Evolutionary conservation across 768 basidiomycete genomes (phyloP), one percentile per base, ranked within the genome.

Genomic region (Boletus fagicola): DNA sequence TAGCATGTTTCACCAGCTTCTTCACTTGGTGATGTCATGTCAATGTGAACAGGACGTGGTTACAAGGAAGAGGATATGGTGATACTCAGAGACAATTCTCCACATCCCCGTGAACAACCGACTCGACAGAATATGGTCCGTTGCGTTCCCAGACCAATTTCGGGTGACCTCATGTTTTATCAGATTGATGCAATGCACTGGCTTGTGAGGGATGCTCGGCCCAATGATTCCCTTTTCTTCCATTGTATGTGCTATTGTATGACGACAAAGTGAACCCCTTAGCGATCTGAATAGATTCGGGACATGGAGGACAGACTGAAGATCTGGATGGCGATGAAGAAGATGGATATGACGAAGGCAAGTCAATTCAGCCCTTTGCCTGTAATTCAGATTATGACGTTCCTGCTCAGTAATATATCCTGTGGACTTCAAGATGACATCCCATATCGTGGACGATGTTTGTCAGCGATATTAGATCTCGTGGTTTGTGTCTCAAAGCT

Each of bases 401-500:
- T 35, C 0, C 24, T 53, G 6, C 47, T 24, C 61, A 91, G 88
- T 90, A 24, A 94, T 98, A 57, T 97, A 94, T 67, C 96, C 96
- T 0, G 76, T 94, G 60, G 81, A 93, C 69, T 78, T 74, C 72
- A 71, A 92, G 63, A 68, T 67, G 20, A 78, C 79, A 5, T 88
- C 91, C 0, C 84, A 89, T 65, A 94, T 99, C 55, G 83, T 90
- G 9, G 96, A 99, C 65, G 94, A 98, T 72, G 92, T 94, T 65
- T 59, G 83, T 78, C n/a, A 35, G 30, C 10, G 13, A 10, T 44
- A 8, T 48, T 31, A 26, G 6, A 36, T 53, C 12, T 47, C 31
- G 5, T 36, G 24, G 10, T 30, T 49, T 30, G 24, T 56, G 22
- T 61, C 49, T 63, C 58, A 33, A 54, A 22, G 48, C 4, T 45